phyloP scores from a whole-genome alignment of 2,329 filamentous ascomycete genomes.

The Penicillium frequentans region DNA sequence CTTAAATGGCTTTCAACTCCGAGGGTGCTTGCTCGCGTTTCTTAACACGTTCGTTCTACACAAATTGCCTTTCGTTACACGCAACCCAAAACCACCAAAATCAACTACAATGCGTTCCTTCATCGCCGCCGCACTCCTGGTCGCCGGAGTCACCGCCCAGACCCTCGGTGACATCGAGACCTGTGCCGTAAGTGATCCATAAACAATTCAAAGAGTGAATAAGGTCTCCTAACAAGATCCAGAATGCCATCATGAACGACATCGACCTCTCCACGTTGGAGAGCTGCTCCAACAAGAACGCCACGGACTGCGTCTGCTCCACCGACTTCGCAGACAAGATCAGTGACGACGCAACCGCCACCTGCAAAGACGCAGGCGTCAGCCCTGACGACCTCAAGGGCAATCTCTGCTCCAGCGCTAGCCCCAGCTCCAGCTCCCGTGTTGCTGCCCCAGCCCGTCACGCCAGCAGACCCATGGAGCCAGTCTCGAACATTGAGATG shows the following conservation, averaged over 20 bases:
- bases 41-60: neutral
- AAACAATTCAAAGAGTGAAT: neutral
- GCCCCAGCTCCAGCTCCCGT: neutral
- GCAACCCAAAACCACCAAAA: neutral
- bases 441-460: slow-evolving; percentile 13
- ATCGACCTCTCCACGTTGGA: slow-evolving; percentile 8
- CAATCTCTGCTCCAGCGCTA: slow-evolving; percentile 8
- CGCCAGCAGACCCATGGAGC: slow-evolving; percentile 21
- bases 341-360: neutral
- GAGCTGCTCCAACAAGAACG: slow-evolving; percentile 10
- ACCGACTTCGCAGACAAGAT: slow-evolving; percentile 14
- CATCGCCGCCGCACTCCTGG: slow-evolving; percentile 16
- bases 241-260: slow-evolving; percentile 9
- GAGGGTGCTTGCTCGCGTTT: no score
- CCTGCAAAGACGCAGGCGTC: slow-evolving; percentile 6
- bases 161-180: slow-evolving; percentile 1
- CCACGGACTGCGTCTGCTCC: slow-evolving; percentile 17
- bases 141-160: slow-evolving; percentile 13
- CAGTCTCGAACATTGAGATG: slow-evolving; percentile 5
- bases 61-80: neutral
- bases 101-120: slow-evolving; percentile 21
- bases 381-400: neutral
- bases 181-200: slow-evolving; percentile 17
- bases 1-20: neutral
- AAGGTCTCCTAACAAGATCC: neutral